Base-by-base conservation (phyloP, 345 rosid species). In the Eucalyptus caleyi region DNA sequence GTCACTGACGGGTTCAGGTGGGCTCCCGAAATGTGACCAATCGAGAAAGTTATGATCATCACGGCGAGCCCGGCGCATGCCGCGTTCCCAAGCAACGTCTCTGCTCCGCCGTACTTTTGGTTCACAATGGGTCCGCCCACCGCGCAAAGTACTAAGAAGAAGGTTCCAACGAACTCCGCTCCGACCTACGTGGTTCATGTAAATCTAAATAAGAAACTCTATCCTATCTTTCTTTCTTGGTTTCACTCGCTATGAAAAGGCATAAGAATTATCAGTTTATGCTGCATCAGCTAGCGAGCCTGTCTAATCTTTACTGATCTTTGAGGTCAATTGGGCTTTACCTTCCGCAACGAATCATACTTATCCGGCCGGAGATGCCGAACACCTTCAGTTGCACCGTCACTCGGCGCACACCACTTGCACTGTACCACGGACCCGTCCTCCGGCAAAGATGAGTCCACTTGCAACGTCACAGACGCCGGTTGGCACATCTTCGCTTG, bases 1-100 rank as follows among this genome's bases (percentile, higher is more conserved):
- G 94, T 93, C 45, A 95, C 92, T 27, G 94, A 94, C n/a, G 94
- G 95, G 62, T 95, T 95, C 90, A 93, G 92, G 91, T 95, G 95
- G 82, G 93, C 94, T 54, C 96, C 95, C 5, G 94, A 94, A 80
- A 95, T 88, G 86, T 93, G 96, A 18, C 96, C 95, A 7, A 92
- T 56, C 30, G 94, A 77, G 65, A 93, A 91, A 24, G 91, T 89
- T 89, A 94, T 83, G 69, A 93, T 93, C 93, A 87, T 94, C 89
- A 92, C 86, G 44, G 90, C 90, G 27, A 91, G 88, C 13, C 94
- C 95, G 91, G 95, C 93, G 7, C 90, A 92, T 27, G 92, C 91
- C 60, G 93, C 94, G 50, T 92, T 89, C 15, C 94, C 94, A 18
- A 93, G 87, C 32, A 92, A 44, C 9, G 92, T 88, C 72, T 90